A percentile compares a stretch with the other conserved stretches of the same genome.
phyloP scores from a whole-genome alignment of 2,329 filamentous ascomycete genomes.

The Fusarium xyrophilum region DNA sequence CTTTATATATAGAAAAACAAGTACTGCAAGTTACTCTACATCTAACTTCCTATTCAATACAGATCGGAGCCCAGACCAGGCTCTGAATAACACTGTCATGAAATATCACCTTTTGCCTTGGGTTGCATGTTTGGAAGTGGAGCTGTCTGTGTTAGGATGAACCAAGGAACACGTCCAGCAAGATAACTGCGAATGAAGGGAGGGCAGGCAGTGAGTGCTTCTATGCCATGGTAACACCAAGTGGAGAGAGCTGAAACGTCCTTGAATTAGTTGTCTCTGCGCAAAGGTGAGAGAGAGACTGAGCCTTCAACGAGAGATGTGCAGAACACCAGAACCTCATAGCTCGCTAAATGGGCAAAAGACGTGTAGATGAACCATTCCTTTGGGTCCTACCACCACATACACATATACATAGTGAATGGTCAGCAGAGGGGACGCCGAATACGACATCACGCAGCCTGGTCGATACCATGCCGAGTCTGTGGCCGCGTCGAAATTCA shows the following conservation, averaged over 20 bases:
- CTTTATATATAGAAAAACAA: too few relatives aligned
- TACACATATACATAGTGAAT: neutral
- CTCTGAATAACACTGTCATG: conserved; percentile 2
- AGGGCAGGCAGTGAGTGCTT: conserved; percentile 1
- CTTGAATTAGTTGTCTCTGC: conserved; percentile 20
- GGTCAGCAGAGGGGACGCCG: conserved; percentile 8
- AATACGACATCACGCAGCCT: conserved; percentile 9
- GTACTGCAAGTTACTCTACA: too few relatives aligned
- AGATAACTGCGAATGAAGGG: conserved; percentile 1
- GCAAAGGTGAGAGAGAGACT: neutral
- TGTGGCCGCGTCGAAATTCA: neutral
- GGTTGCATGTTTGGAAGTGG: neutral
- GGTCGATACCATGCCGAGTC: conserved; percentile 2
- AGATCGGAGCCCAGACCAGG: too few relatives aligned
- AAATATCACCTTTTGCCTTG: conserved; percentile 5
- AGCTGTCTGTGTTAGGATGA: neutral
- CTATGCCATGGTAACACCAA: neutral
- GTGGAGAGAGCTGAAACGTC: conserved; percentile 27
- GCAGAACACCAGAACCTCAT: conserved; percentile 8
- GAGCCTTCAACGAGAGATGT: neutral
- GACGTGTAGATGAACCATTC: conserved; percentile 12
- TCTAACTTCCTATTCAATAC: too few relatives aligned
- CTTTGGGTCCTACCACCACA: conserved; percentile 6
- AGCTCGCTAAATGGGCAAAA: neutral
- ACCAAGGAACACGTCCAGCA: conserved; percentile 3